phyloP scores from a whole-genome alignment of 441 rosid genomes.

The Eruca vesicaria region DNA sequence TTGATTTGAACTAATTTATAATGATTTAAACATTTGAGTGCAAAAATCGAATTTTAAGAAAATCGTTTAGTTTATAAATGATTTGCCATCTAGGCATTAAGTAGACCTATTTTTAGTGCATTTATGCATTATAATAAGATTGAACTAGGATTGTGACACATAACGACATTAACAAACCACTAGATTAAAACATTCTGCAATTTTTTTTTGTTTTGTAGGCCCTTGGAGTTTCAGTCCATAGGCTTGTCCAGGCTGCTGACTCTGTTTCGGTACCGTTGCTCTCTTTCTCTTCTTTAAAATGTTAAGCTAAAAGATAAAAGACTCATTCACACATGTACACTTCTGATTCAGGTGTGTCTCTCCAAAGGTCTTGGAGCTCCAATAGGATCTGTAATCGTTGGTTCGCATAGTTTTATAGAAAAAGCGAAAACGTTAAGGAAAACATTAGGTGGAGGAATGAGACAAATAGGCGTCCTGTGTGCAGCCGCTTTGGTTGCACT shows the following conservation, averaged over 20 bases:
- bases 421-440: slow-evolving; percentile 84
- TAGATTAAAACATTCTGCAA: neutral
- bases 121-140: neutral
- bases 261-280: slow-evolving; percentile 57
- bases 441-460: slow-evolving; percentile 96
- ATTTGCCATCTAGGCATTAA: neutral
- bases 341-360: slow-evolving; percentile 62
- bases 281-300: neutral
- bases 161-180: neutral
- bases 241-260: slow-evolving; percentile 82
- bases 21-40: neutral
- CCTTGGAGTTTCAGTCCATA: slow-evolving; percentile 78
- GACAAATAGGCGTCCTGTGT: slow-evolving; percentile 77
- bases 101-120: neutral
- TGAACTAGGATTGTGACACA: neutral
- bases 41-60: too few species aligned
- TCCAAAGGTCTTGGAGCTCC: slow-evolving; percentile 97
- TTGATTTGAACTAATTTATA: too few species aligned
- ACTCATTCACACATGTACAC: neutral
- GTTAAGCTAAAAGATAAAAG: neutral
- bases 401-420: slow-evolving; percentile 72
- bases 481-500: slow-evolving; percentile 79
- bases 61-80: neutral
- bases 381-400: slow-evolving; percentile 80
- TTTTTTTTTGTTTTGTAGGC: slow-evolving; percentile 45